Percentiles rank a stretch among this genome's conserved stretches.
Evolutionary conservation across 2,329 filamentous ascomycete genomes (phyloP).

Genomic region (Aspergillus sp.): DNA sequence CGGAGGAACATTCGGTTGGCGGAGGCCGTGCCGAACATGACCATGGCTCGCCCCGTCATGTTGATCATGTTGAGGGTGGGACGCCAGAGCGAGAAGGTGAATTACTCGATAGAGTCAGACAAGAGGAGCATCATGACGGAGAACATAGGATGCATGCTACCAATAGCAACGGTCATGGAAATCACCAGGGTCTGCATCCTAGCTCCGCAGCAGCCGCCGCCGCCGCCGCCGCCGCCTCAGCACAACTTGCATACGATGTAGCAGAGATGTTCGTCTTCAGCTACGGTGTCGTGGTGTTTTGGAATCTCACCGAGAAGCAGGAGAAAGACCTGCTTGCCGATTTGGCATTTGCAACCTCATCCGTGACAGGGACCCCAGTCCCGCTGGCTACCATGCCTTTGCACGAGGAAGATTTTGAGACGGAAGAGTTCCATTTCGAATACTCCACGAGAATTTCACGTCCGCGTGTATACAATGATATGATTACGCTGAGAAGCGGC

Average conservation of each 20-base stretch:
- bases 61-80: neutral
- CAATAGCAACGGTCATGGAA: conserved; percentile 15
- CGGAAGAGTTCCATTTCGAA: conserved; percentile 97
- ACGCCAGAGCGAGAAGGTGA: neutral
- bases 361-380: conserved; percentile 36
- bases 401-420: conserved; percentile 89
- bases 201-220: conserved; percentile 35
- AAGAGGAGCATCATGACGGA: conserved; percentile 22
- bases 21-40: conserved; percentile 19
- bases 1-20: conserved; percentile 42
- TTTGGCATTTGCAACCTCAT: conserved; percentile 69
- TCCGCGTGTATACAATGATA: conserved; percentile 95
- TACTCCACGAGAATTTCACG: conserved; percentile 83
- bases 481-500: conserved; percentile 91
- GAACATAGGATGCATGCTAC: conserved; percentile 4
- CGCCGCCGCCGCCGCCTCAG: conserved; percentile 19
- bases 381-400: conserved; percentile 74
- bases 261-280: conserved; percentile 97
- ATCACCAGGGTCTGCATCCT: conserved; percentile 2
- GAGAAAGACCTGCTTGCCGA: conserved; percentile 96
- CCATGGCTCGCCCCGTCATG: conserved; percentile 7
- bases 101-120: conserved; percentile 1
- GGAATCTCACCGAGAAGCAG: conserved; percentile 95
- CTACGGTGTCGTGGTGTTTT: conserved; percentile 96
- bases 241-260: conserved; percentile 61